These are phyloP conservation scores for Sechiopsis laciniata DNA, from an alignment of 306 rosid species.

Conservation along the genomic window DNA sequence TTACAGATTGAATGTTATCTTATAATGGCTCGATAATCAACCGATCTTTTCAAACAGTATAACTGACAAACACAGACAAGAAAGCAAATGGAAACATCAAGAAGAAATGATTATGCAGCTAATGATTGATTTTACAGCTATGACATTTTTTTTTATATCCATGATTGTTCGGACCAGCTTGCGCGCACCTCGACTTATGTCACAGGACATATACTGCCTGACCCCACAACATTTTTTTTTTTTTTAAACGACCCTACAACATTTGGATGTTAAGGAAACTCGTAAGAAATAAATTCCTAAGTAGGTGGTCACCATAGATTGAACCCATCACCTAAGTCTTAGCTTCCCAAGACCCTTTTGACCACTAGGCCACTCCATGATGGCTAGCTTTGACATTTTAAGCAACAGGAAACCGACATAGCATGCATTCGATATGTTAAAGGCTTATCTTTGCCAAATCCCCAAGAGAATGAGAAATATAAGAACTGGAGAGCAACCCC, in stretches of 20 bases:
- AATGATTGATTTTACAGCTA: neutral
- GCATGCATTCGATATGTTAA: neutral
- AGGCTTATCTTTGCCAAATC: neutral
- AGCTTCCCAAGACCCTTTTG: too few species aligned
- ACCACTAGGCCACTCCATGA: too few species aligned
- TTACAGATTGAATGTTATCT: neutral
- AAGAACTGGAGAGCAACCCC: neutral
- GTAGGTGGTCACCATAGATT: too few species aligned
- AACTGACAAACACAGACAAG: neutral
- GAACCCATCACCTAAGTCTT: too few species aligned
- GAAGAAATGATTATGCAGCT: slow-evolving; percentile 5
- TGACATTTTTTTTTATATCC: neutral
- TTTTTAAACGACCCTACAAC: too few species aligned
- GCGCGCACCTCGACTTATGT: too few species aligned
- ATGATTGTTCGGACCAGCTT: too few species aligned
- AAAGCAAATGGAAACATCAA: neutral
- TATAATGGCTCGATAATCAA: slow-evolving; percentile 11
- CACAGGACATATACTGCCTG: too few species aligned
- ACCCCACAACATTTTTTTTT: too few species aligned
- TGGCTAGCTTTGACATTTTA: neutral
- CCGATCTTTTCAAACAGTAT: neutral
- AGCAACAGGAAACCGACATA: neutral
- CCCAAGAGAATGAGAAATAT: neutral
- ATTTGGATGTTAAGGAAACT: too few species aligned
- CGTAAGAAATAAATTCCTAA: too few species aligned